Evolutionary conservation across 169 alveolate species (phyloP).

Genomic region (Plasmodium sp.): DNA sequence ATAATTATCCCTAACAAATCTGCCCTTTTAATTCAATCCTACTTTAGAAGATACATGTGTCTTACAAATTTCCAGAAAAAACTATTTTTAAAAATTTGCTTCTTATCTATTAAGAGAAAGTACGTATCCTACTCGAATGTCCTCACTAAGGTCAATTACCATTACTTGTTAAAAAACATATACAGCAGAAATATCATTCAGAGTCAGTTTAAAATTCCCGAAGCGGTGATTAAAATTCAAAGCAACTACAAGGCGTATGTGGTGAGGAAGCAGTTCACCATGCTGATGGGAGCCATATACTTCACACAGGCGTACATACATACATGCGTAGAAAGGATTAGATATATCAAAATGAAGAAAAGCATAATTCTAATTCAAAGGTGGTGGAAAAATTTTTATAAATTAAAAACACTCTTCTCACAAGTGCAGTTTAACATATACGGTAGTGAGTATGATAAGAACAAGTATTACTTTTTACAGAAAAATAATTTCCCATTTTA

Average conservation of each 20-base stretch:
- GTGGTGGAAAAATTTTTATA: slow-evolving; percentile 70
- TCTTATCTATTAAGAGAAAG: slow-evolving; percentile 69
- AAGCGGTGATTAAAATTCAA: slow-evolving; percentile 71
- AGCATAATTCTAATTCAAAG: slow-evolving; percentile 37
- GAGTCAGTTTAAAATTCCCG: slow-evolving; percentile 45
- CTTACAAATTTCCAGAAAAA: slow-evolving; percentile 37
- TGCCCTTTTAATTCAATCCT: slow-evolving; percentile 52
- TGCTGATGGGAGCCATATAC: slow-evolving; percentile 51
- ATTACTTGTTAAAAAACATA: slow-evolving; percentile 65
- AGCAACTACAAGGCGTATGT: slow-evolving; percentile 54
- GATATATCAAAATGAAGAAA: slow-evolving; percentile 33
- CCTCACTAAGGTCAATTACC: slow-evolving; percentile 52
- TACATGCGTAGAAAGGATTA: slow-evolving; percentile 37
- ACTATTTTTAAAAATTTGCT: slow-evolving; percentile 62
- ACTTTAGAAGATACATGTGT: slow-evolving; percentile 60
- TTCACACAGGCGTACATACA: slow-evolving; percentile 73
- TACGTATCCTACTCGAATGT: slow-evolving; percentile 30
- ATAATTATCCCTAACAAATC: slow-evolving; percentile 56
- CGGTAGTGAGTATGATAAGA: slow-evolving; percentile 50
- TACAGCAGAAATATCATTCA: slow-evolving; percentile 30
- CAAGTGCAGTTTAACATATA: slow-evolving; percentile 27
- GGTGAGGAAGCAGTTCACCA: slow-evolving; percentile 52
- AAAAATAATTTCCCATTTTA: slow-evolving; percentile 69
- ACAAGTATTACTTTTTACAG: slow-evolving; percentile 37
- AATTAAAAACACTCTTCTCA: slow-evolving; percentile 27